Evolutionary conservation across 1,284 basidiomycete species (phyloP), one percentile per base, ranked within the genome.

Genomic region (Trichosporon faecale): DNA sequence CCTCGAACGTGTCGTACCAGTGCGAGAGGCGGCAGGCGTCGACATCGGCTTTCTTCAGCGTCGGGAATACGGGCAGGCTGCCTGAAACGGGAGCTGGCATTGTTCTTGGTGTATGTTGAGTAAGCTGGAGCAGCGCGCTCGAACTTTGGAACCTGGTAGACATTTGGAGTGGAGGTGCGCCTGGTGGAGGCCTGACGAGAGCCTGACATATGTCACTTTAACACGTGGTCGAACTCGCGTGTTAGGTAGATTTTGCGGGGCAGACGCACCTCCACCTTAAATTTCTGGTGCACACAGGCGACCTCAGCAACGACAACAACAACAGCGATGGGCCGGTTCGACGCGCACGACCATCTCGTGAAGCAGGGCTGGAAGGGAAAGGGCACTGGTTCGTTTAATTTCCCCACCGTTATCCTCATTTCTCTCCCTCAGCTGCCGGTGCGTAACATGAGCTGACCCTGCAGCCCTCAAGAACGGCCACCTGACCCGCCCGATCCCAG

Each of bases 351-450:
- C 27, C 92, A 92, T 81, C 88, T 97, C 4, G 86, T 89, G 11
- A 85, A 89, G 9, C 93, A 94, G 79, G 94, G 94, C 72, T 97
- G 94, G 94, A 84, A 88, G 61, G 94, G 94, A 0, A 89, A 89
- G 75, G 94, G 94, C 1, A 89, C 86, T 12, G 84, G 83, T 83
- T 52, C 37, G 81, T 76, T 4, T n/a, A 11, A 1, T 35, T 25
- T 57, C 52, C 18, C 9, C 40, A 14, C 16, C 11, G 6, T 3
- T 46, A 3, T n/a, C n/a, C 44, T n/a, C 44, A 16, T 27, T 37
- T 44, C 60, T 14, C 40, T 44, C 18, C 31, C 60, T 14, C 9
- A 18, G 12, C 40, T 49, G 4, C 33, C 33, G 9, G 4, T 33
- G 4, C 33, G 33, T 9, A 33, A 5, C 4, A 5, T 9, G 33